phyloP scores from a whole-genome alignment of 2,329 filamentous ascomycete species.

The Sordariomycetes sp. region DNA sequence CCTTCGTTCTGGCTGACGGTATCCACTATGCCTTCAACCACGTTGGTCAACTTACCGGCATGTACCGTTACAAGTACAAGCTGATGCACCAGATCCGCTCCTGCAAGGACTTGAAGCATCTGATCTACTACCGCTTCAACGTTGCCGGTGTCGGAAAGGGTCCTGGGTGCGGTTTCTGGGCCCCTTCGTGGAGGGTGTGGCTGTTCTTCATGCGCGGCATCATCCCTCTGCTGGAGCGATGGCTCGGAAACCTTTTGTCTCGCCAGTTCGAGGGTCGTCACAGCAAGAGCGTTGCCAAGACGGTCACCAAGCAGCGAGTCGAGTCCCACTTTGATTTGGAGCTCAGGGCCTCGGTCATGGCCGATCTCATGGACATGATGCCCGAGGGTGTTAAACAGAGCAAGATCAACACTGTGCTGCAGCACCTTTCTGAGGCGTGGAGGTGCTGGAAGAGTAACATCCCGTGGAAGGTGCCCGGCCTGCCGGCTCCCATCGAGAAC shows the following conservation, averaged over 20 bases:
- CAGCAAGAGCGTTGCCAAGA: conserved; percentile 98
- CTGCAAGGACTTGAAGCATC: conserved; percentile 96
- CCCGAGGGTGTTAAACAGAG: conserved; percentile 98
- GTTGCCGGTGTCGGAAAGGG: conserved; percentile 93
- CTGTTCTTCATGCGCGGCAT: conserved; percentile 99
- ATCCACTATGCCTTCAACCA: conserved; percentile 99
- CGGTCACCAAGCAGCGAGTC: conserved; percentile 96
- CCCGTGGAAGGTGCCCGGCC: conserved; percentile 94
- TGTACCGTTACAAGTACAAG: conserved; percentile 99
- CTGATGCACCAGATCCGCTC: conserved; percentile 99
- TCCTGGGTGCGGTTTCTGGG: conserved; percentile 97
- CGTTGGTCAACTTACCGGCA: conserved; percentile 92
- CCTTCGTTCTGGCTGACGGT: conserved; percentile 94
- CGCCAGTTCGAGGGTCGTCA: conserved; percentile 97
- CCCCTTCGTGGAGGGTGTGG: conserved; percentile 96
- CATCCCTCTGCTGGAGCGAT: conserved; percentile 88
- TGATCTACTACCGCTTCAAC: conserved; percentile 99
- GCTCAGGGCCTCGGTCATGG: conserved; percentile 95
- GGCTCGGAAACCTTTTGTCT: conserved; percentile 92
- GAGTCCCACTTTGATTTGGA: conserved; percentile 98
- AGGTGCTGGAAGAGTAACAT: conserved; percentile 99
- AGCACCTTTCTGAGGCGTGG: conserved; percentile 97
- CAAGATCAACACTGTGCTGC: conserved; percentile 95
- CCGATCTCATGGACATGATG: conserved; percentile 99
- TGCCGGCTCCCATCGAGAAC: conserved; percentile 95